These are phyloP conservation scores for Picochlorum sp. DNA, from an alignment of 139 green algal species.

Conservation along the genomic window DNA sequence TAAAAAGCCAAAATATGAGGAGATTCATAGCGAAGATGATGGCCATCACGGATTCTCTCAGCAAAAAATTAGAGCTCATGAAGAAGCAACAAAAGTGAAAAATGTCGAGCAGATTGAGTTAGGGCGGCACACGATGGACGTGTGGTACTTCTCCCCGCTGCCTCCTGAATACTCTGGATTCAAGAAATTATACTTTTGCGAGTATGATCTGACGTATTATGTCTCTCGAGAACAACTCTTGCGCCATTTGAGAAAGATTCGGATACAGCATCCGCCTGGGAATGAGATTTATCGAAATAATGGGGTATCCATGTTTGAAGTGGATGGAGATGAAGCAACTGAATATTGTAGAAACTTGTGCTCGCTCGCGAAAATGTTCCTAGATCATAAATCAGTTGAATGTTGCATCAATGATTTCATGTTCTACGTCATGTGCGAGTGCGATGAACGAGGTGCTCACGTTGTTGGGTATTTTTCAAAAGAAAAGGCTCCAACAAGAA, in stretches of 20 bases:
- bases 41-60: conserved; percentile 81
- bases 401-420: conserved; percentile 93
- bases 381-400: conserved; percentile 98
- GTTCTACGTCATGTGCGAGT: conserved; percentile 96
- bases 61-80: conserved; percentile 77
- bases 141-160: conserved; percentile 94
- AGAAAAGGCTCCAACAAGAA: conserved; percentile 57
- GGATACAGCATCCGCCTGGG: conserved; percentile 80
- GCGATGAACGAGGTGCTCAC: conserved; percentile 84
- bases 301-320: conserved; percentile 78
- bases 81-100: conserved; percentile 97
- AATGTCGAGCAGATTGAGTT: conserved; percentile 91
- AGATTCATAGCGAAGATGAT: conserved; percentile 55
- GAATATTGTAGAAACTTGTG: conserved; percentile 92
- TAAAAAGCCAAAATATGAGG: conserved; percentile 49
- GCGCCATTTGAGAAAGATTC: conserved; percentile 78
- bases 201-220: conserved; percentile 74
- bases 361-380: conserved; percentile 96
- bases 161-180: conserved; percentile 77
- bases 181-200: conserved; percentile 94
- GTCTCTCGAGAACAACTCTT: conserved; percentile 70
- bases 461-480: conserved; percentile 71
- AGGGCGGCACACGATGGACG: conserved; percentile 83
- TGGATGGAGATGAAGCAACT: conserved; percentile 88
- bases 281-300: conserved; percentile 91